Evolutionary conservation across 192 early-diverging fungal species (phyloP).

Genomic region (Rhizophagus clarus): DNA sequence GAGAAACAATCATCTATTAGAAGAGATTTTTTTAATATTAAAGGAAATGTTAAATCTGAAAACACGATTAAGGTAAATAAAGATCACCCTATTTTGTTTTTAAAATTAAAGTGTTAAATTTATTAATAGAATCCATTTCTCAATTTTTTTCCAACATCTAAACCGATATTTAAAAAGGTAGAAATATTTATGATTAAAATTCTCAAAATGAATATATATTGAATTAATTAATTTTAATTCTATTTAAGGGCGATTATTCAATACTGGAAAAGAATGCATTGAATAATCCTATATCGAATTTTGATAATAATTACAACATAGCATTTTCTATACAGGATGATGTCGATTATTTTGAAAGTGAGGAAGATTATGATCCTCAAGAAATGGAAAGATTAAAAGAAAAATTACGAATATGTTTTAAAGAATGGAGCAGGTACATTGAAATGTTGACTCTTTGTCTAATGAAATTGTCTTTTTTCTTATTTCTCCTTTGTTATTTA

Average conservation of each 20-base stretch:
- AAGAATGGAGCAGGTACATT: slow-evolving; percentile 4
- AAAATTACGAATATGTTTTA: not conserved
- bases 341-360: not conserved
- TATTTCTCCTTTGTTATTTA: not conserved
- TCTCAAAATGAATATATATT: not conserved
- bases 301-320: not conserved
- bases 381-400: not conserved
- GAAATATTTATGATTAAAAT: not conserved
- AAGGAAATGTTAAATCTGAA: not conserved
- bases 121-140: too few relatives aligned
- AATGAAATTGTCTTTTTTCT: not conserved
- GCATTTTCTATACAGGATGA: not conserved
- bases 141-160: too few relatives aligned
- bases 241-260: not conserved
- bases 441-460: not conserved
- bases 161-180: not conserved
- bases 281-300: not conserved
- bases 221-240: not conserved
- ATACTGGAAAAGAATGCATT: not conserved
- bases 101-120: too few relatives aligned
- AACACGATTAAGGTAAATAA: not conserved
- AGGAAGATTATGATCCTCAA: not conserved
- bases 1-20: not conserved
- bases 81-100: too few relatives aligned
- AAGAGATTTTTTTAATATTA: not conserved